Conservation (phyloP, 306 rosid species). For the Argentina anserina region DNA sequence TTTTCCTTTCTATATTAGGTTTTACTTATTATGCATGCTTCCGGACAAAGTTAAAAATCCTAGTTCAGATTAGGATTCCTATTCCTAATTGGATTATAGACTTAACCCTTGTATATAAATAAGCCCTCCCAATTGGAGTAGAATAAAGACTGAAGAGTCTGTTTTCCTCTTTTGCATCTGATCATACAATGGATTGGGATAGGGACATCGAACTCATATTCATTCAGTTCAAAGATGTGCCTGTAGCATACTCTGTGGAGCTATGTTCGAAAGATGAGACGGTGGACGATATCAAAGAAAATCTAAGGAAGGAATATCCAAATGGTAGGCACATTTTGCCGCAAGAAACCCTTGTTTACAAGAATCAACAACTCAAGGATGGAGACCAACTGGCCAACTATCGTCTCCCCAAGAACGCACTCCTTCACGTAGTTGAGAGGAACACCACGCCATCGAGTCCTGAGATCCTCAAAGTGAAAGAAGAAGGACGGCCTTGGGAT, state of each 20-base stretch:
- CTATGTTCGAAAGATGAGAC: neutral
- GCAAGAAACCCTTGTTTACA: neutral
- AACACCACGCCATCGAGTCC: neutral
- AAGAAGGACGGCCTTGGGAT: neutral
- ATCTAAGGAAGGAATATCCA: neutral
- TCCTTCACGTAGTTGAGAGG: too few species aligned
- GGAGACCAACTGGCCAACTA: too few species aligned
- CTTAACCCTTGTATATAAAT: neutral
- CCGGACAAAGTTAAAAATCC: neutral
- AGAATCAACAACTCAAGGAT: neutral
- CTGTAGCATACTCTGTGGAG: neutral
- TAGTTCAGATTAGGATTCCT: neutral
- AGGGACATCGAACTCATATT: neutral
- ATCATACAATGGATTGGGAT: slow-evolving; percentile 7
- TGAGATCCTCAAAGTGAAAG: neutral
- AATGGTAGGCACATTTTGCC: neutral
- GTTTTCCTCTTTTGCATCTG: neutral
- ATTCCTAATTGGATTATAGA: neutral
- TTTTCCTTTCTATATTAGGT: neutral
- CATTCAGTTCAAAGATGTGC: neutral
- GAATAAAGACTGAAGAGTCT: neutral
- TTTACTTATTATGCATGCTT: neutral
- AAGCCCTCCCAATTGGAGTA: neutral
- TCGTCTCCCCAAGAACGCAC: too few species aligned
- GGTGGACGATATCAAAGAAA: neutral